Evolutionary conservation across 2,329 filamentous ascomycete species (phyloP), one percentile per base, ranked within the genome.

Genomic region (Aspergillus latus): DNA sequence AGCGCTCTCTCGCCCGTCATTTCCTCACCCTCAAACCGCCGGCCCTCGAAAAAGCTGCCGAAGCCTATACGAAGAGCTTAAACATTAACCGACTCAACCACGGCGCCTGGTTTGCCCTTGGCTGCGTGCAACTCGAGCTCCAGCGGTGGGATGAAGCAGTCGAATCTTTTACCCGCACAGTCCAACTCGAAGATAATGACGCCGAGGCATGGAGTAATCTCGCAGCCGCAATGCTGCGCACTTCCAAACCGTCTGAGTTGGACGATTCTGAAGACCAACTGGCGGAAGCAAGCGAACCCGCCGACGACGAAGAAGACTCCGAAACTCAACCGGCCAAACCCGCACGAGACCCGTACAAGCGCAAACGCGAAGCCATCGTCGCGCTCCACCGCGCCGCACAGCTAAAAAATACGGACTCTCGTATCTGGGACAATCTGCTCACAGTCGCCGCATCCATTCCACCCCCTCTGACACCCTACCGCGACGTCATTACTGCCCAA

Each of bases 341-440:
- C 4, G 58, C 61, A 4, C 44, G 65, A 52, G 83, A 87, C 60
- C 84, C 85, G 0, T 79, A 84, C 36, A 81, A 81, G 47, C 80
- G 90, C 52, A 82, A 92, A 1, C 78, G 82, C 0, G 90, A 96
- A 68, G 87, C 94, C 0, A 83, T 99, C 0, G 80, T 84, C 5
- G 93, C 94, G 0, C 90, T 96, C 73, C 94, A 96, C 70, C 88
- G 89, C 61, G 94, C 92, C 8, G 91, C 92, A 0, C 82, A 84
- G 4, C 83, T 96, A 26, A 91, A 95, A 49, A 84, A 90, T 72
- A 87, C 92, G 65, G 93, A 93, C 75, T 90, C 88, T 82, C 87
- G 90, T 64, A 97, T 99, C 72, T 97, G 93, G 93, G 90, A 96
- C 70, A 99, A 99, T 66, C 88, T 97, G 13, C 84, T 99, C 56